Evolutionary conservation across 345 rosid genomes (phyloP).

Genomic region (Moricandia arvensis): DNA sequence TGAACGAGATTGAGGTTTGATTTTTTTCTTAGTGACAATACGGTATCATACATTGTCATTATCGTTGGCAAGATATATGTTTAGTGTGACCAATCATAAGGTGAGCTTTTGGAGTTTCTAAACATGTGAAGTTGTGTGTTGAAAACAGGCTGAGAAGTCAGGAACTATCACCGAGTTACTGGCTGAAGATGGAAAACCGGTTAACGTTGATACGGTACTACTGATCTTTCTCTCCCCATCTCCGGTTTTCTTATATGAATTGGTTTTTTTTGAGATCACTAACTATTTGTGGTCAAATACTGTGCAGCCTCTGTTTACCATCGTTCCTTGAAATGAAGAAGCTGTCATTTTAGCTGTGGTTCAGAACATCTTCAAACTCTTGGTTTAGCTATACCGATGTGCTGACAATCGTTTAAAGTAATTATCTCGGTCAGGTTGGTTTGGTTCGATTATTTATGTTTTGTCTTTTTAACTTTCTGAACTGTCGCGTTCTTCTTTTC

Average conservation of each 20-base stretch:
- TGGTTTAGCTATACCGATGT: background rate
- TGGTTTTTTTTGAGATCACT: conserved; percentile 13
- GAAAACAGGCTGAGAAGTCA: conserved; percentile 77
- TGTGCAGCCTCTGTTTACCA: conserved; percentile 80
- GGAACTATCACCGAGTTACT: conserved; percentile 81
- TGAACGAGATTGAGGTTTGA: conserved; percentile 93
- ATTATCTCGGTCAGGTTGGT: conserved; percentile 6
- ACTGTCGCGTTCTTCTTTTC: background rate
- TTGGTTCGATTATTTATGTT: background rate
- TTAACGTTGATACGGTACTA: conserved; percentile 88
- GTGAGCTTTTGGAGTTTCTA: conserved; percentile 9
- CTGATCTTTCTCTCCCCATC: conserved; percentile 11
- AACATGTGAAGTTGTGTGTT: conserved; percentile 9
- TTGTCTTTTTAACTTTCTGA: background rate
- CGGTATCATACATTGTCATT: background rate
- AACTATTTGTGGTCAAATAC: background rate
- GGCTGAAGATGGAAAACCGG: conserved; percentile 85
- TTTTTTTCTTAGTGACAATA: background rate
- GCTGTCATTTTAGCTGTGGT: conserved; percentile 5
- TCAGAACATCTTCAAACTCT: conserved; percentile 1
- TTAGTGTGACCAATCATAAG: background rate
- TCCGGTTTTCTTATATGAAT: background rate
- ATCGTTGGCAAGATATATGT: background rate
- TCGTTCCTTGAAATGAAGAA: conserved; percentile 49
- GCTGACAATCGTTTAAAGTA: conserved; percentile 1